Evolutionary conservation across 768 basidiomycete genomes (phyloP), one percentile per base, ranked within the genome.

Genomic region (Clitopilus hobsonii): DNA sequence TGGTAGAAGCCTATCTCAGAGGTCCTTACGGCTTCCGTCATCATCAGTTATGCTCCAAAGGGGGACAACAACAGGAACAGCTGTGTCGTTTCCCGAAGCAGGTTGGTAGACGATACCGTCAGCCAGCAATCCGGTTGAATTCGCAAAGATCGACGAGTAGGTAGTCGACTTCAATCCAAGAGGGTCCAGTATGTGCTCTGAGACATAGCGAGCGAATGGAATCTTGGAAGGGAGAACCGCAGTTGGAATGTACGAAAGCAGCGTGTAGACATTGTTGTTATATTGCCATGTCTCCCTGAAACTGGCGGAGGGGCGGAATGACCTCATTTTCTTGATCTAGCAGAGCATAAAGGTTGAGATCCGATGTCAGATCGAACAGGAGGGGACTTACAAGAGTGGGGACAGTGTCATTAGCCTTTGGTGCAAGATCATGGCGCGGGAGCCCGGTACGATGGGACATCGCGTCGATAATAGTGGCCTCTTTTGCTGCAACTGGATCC

Each of bases 361-460:
- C 16, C 24, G 5, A 41, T 2, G 47, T 24, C 20, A 24, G 27
- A 25, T 51, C 14, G 0, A 52, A 11, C 6, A n/a, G 10, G 1
- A 25, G 22, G 7, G 49, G 5, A 49, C 57, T 26, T 38, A 60
- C 56, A 22, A 54, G 26, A 6, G 25, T 23, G 23, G 45, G 54
- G 49, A 54, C 36, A 29, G 36, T 36, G 52, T 51, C 53, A 23
- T 36, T 53, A 18, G 38, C 56, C 1, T 25, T 14, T 13, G 36
- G 54, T 49, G 59, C 38, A 22, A 67, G 64, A n/a, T 58, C 41
- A 38, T 67, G 66, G 1, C 60, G 60, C 28, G 67, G 65, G 6
- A 65, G 29, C 1, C 65, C 66, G 20, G 67, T 65, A 45, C 64
- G 64, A 30, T 69, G 67, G 55, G 60, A 64, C 66, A 69, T 65